phyloP scores from a whole-genome alignment of 2,329 filamentous ascomycete genomes.

The Botrytis cinerea region DNA sequence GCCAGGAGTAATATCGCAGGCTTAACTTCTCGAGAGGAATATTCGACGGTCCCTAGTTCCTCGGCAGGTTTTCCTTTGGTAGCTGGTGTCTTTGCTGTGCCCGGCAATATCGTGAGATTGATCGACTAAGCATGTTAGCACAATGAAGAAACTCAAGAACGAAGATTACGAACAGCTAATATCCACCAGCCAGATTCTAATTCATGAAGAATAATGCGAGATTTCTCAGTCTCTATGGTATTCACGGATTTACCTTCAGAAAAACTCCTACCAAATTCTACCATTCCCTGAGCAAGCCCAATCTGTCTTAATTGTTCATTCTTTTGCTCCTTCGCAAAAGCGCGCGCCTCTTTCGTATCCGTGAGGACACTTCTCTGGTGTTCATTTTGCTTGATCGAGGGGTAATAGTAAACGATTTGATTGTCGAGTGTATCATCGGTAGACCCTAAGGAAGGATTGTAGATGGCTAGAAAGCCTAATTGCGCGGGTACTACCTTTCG shows the following conservation, averaged over 20 bases:
- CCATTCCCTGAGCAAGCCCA: constrained; percentile 94
- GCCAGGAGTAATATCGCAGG: constrained; percentile 75
- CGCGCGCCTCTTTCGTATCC: constrained; percentile 36
- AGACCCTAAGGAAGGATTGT: constrained; percentile 80
- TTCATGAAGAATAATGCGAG: constrained; percentile 81
- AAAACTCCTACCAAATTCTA: constrained; percentile 88
- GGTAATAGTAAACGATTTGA: constrained; percentile 87
- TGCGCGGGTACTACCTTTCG: constrained; percentile 63
- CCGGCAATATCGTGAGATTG: constrained; percentile 71
- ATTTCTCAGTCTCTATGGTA: constrained; percentile 87
- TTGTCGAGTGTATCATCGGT: constrained; percentile 62
- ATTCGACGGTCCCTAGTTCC: constrained; percentile 58
- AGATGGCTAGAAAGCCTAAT: constrained; percentile 89
- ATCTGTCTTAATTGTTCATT: constrained; percentile 91
- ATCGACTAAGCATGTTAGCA: constrained; percentile 59
- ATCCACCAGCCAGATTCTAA: constrained; percentile 95
- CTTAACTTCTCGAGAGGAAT: constrained; percentile 87
- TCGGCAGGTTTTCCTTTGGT: constrained; percentile 33
- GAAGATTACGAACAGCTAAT: constrained; percentile 67
- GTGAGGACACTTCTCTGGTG: constrained; percentile 9
- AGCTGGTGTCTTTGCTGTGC: constrained; percentile 53
- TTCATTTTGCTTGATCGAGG: constrained; percentile 27
- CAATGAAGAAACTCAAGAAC: constrained; percentile 4
- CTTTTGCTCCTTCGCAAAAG: constrained; percentile 59
- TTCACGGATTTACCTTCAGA: constrained; percentile 75